Base-by-base conservation (phyloP, 495 filamentous ascomycete species). In the Neurospora cerealis region DNA sequence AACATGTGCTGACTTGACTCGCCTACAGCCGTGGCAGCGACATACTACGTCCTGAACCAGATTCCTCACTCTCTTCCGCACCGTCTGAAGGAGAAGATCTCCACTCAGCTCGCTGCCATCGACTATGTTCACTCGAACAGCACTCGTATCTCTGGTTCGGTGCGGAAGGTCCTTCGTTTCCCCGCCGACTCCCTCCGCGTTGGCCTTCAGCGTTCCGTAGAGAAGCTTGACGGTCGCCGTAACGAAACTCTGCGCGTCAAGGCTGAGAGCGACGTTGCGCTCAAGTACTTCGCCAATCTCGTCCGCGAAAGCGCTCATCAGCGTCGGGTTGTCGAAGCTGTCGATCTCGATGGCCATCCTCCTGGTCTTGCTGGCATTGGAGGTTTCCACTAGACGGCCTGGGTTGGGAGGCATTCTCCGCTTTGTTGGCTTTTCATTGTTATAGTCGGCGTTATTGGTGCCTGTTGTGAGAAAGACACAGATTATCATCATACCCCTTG, bases 101-200 rank as follows among this genome's bases (percentile, higher is more conserved):
- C 92, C 11, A 83, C 88, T 46, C 90, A 91, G 77, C 91, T 99
- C 37, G 84, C 86, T 32, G 86, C 89, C 28, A 89, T 97, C 79
- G 96, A 99, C 84, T 99, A 98, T 80, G 91, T 94, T 13, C 96
- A 99, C 82, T 82, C 87, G 74, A 99, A 99, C 85, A 88, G 92
- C 75, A 86, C 87, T 36, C 92, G 96, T 36, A 95, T 99, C 75
- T 90, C 91, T 9, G 83, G 87, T 70, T 92, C 95, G 69, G 93
- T 95, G 38, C 92, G 95, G 71, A 92, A 93, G 79, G 92, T 97
- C 21, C 89, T 99, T 44, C 92, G 91, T 66, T 88, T 91, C 77
- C 96, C 96, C 0, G 93, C 94, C 37, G 90, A 92, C 74, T 91
- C 92, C 74, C 88, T 99, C 19, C 89, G 92, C 42, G 89, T 91